These are phyloP conservation scores for Eremothecium gossypii DNA, from an alignment of 1,139 yeast species.

Conservation along the genomic window DNA sequence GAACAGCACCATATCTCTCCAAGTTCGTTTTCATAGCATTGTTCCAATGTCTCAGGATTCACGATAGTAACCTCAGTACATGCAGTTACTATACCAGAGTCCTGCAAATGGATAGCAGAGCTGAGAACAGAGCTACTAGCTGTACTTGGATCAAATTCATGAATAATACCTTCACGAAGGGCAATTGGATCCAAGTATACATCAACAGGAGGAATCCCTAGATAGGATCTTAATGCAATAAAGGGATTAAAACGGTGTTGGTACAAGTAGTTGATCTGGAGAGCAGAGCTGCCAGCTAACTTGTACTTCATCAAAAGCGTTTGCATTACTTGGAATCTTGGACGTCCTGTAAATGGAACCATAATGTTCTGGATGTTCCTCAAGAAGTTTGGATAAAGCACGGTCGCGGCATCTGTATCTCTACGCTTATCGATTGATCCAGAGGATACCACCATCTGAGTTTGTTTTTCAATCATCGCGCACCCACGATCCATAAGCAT, in stretches of 20 bases:
- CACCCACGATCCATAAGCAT: slow-evolving; percentile 67
- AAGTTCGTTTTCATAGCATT: slow-evolving; percentile 86
- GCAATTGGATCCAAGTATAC: slow-evolving; percentile 82
- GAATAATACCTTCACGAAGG: slow-evolving; percentile 76
- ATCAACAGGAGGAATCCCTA: slow-evolving; percentile 84
- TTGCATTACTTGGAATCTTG: slow-evolving; percentile 52
- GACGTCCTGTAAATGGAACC: slow-evolving; percentile 73
- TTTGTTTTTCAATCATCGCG: slow-evolving; percentile 9
- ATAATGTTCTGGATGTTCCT: slow-evolving; percentile 68
- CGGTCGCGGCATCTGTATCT: slow-evolving; percentile 6
- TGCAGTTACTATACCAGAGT: slow-evolving; percentile 93
- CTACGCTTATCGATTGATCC: slow-evolving; percentile 8
- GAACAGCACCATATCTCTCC: slow-evolving; percentile 97
- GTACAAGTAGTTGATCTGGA: slow-evolving; percentile 70
- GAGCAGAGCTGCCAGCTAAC: slow-evolving; percentile 54
- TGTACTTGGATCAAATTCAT: slow-evolving; percentile 66
- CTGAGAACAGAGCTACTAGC: slow-evolving; percentile 43
- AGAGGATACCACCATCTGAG: slow-evolving; percentile 1
- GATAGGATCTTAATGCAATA: slow-evolving; percentile 67
- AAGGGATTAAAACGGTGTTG: slow-evolving; percentile 76
- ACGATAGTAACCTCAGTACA: slow-evolving; percentile 91
- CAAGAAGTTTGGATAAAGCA: slow-evolving; percentile 35
- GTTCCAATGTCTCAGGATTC: slow-evolving; percentile 75
- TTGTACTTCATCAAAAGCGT: slow-evolving; percentile 56
- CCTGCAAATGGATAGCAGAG: slow-evolving; percentile 56